Percentiles rank a stretch among this genome's conserved stretches.
These are phyloP conservation scores for Irpex sp. DNA, from an alignment of 1,284 basidiomycete species.

Conservation along the genomic window DNA sequence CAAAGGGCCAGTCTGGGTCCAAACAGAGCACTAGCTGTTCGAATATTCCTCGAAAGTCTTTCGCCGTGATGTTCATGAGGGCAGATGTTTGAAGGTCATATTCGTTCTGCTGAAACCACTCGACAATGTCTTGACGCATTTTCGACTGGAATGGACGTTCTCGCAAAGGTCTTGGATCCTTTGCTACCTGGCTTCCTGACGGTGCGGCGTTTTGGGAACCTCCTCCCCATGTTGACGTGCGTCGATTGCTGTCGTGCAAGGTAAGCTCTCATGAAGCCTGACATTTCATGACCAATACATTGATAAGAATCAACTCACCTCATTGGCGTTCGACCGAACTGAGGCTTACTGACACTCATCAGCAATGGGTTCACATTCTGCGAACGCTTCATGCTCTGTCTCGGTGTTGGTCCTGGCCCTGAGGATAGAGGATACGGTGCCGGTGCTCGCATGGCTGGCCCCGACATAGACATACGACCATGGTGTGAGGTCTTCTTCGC, in stretches of 20 bases:
- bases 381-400: slow-evolving; percentile 64
- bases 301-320: slow-evolving; percentile 41
- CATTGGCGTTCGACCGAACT: slow-evolving; percentile 72
- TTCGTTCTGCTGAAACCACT: slow-evolving; percentile 60
- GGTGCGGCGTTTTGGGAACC: slow-evolving; percentile 41
- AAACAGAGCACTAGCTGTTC: slow-evolving; percentile 71
- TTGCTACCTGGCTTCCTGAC: slow-evolving; percentile 45
- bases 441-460: slow-evolving; percentile 57
- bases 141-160: slow-evolving; percentile 67
- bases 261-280: background rate
- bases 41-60: slow-evolving; percentile 82
- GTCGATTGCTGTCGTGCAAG: slow-evolving; percentile 45
- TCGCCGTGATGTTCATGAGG: slow-evolving; percentile 71
- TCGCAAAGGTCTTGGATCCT: slow-evolving; percentile 74
- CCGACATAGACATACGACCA: slow-evolving; percentile 66
- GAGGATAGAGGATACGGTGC: slow-evolving; percentile 46
- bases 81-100: slow-evolving; percentile 66
- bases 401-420: slow-evolving; percentile 46
- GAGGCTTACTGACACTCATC: slow-evolving; percentile 65
- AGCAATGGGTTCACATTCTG: slow-evolving; percentile 64
- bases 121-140: slow-evolving; percentile 72
- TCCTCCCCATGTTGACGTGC: slow-evolving; percentile 65
- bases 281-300: background rate
- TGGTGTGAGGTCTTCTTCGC: slow-evolving; percentile 57
- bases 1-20: slow-evolving; percentile 64